Percentiles rank a stretch among this genome's conserved stretches.
Conservation (phyloP, 2,329 filamentous ascomycete genomes). For the Ophiocordyceps camponoti-saundersi region DNA sequence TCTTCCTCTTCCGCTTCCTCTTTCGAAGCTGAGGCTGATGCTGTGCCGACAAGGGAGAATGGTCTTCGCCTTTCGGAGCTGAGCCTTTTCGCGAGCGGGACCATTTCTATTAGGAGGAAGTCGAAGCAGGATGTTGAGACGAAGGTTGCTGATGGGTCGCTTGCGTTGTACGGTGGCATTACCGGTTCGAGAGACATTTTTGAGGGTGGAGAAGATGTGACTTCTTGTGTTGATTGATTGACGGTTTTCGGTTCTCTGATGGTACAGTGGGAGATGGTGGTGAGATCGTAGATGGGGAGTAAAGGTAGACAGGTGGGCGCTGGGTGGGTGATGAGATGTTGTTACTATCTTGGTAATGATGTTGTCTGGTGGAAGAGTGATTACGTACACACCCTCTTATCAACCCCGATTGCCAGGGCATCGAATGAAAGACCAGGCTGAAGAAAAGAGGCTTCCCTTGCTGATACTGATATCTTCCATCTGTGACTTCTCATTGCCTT, state of each 20-base stretch:
- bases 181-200: conserved; percentile 59
- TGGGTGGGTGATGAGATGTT: too few species aligned
- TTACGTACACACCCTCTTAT: too few species aligned
- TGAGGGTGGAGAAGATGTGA: neutral
- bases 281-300: too few species aligned
- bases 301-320: too few species aligned
- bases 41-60: neutral
- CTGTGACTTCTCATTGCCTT: too few species aligned
- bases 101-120: conserved; percentile 89
- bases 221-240: neutral
- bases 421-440: too few species aligned
- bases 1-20: conserved; percentile 20
- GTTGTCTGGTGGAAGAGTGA: too few species aligned
- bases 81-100: conserved; percentile 81
- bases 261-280: too few species aligned
- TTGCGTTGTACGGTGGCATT: conserved; percentile 50
- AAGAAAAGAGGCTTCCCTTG: too few species aligned
- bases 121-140: conserved; percentile 78
- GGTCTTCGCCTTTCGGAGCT: conserved; percentile 47
- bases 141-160: conserved; percentile 60
- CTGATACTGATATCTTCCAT: too few species aligned
- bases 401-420: too few species aligned
- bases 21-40: neutral
- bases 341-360: too few species aligned
- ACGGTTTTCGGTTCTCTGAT: neutral